Evolutionary conservation across 2,329 filamentous ascomycete species (phyloP).

Genomic region (Calonectria pauciramosa): DNA sequence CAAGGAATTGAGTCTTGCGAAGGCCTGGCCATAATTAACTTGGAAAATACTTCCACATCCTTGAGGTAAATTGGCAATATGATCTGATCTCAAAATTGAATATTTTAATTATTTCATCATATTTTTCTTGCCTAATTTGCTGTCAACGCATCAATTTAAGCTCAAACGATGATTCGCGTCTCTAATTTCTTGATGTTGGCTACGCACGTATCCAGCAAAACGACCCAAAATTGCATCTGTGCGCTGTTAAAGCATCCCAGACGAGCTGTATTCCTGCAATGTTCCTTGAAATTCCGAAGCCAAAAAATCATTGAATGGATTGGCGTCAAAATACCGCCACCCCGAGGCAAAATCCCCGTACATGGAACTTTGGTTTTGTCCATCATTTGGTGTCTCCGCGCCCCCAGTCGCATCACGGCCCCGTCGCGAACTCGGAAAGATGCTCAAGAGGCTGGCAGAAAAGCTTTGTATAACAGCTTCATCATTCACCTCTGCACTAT

Average conservation of each 20-base stretch:
- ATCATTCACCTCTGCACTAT: not conserved
- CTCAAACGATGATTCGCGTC: no score
- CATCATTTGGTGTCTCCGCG: not conserved
- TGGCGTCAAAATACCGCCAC: not conserved
- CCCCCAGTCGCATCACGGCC: not conserved
- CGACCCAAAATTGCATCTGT: not conserved
- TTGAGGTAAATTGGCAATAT: not conserved
- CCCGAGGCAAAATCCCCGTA: not conserved
- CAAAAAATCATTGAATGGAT: not conserved
- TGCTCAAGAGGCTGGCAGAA: not conserved
- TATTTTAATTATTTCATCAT: no score
- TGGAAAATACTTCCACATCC: not conserved
- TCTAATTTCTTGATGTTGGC: no score
- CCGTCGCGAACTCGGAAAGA: not conserved
- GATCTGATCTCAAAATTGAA: not conserved
- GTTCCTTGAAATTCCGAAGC: slow-evolving; percentile 1
- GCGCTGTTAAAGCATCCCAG: not conserved
- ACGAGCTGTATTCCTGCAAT: not conserved
- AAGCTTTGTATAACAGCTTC: slow-evolving; percentile 9
- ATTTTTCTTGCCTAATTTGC: no score
- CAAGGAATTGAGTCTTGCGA: not conserved
- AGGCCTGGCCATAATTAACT: not conserved
- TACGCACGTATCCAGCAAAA: no score
- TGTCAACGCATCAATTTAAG: no score
- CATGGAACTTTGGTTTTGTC: not conserved